Conservation (phyloP, 2,329 filamentous ascomycete species). For the Colletotrichum costaricense region DNA sequence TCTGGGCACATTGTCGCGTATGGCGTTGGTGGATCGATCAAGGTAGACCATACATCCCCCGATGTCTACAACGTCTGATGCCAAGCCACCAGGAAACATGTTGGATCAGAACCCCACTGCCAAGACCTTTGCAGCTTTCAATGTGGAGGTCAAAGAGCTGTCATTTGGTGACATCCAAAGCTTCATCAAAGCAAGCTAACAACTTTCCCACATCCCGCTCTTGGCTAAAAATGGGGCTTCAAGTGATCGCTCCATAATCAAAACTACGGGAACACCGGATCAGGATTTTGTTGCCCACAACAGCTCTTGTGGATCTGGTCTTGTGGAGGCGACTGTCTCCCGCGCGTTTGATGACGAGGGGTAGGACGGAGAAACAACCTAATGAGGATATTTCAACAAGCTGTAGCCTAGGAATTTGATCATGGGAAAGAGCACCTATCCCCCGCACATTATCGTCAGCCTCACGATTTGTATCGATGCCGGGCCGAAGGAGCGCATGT, state of each 20-base stretch:
- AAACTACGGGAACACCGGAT: neutral
- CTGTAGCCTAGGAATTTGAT: neutral
- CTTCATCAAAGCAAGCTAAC: neutral
- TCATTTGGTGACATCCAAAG: conserved; percentile 18
- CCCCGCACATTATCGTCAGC: neutral
- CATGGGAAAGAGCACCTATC: neutral
- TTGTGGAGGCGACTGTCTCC: neutral
- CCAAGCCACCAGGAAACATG: neutral
- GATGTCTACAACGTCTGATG: neutral
- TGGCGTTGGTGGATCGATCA: neutral
- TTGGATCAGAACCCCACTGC: neutral
- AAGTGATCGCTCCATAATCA: conserved; percentile 3
- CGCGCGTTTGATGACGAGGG: neutral
- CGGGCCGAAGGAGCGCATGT: neutral
- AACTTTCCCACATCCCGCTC: conserved; percentile 4
- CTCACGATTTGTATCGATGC: neutral
- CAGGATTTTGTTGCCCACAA: neutral
- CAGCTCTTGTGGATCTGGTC: neutral
- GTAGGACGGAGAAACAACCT: neutral
- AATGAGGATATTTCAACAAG: neutral
- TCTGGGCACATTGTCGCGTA: neutral
- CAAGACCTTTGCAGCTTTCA: neutral
- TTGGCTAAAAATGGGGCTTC: conserved; percentile 1
- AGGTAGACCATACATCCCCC: neutral
- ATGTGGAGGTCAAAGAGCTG: neutral